Evolutionary conservation across 768 basidiomycete species (phyloP).

Genomic region (Scleroderma citrinum): DNA sequence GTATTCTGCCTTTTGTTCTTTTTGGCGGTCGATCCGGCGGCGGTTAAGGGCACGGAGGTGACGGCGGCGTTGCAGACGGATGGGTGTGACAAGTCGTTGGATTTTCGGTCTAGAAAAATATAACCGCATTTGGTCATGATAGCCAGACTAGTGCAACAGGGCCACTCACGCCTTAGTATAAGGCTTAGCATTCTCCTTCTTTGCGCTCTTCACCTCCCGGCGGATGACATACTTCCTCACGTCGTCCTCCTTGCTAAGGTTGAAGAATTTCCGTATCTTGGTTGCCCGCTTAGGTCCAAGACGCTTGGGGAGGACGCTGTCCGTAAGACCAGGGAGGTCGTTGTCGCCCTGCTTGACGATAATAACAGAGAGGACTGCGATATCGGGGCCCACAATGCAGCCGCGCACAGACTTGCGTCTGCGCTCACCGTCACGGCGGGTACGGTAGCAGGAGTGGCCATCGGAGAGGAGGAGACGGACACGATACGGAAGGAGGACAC

Average conservation of each 20-base stretch:
- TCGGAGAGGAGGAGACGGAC: slow-evolving; percentile 89
- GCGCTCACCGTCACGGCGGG: slow-evolving; percentile 89
- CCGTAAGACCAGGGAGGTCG: slow-evolving; percentile 89
- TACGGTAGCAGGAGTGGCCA: slow-evolving; percentile 97
- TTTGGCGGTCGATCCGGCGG: slow-evolving; percentile 83
- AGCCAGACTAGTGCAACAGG: neutral
- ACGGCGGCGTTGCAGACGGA: slow-evolving; percentile 94
- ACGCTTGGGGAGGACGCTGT: slow-evolving; percentile 87
- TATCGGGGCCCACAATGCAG: slow-evolving; percentile 96
- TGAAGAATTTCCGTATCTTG: slow-evolving; percentile 97
- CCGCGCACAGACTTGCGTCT: slow-evolving; percentile 99
- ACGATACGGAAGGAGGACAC: slow-evolving; percentile 92
- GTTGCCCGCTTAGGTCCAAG: slow-evolving; percentile 97
- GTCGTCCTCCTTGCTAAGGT: slow-evolving; percentile 95
- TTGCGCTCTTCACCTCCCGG: slow-evolving; percentile 81
- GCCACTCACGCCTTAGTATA: slow-evolving; percentile 90
- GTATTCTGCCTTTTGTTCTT: slow-evolving; percentile 94
- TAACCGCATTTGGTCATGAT: slow-evolving; percentile 2
- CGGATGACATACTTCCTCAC: slow-evolving; percentile 96
- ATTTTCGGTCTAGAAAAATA: slow-evolving; percentile 73
- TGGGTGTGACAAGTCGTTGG: slow-evolving; percentile 91
- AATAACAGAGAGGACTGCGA: slow-evolving; percentile 88
- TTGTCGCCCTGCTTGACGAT: slow-evolving; percentile 94
- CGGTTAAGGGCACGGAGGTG: slow-evolving; percentile 86
- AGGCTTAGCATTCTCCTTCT: slow-evolving; percentile 88